Evolutionary conservation across 2,329 filamentous ascomycete species (phyloP).

Genomic region (Diaporthe velutina): DNA sequence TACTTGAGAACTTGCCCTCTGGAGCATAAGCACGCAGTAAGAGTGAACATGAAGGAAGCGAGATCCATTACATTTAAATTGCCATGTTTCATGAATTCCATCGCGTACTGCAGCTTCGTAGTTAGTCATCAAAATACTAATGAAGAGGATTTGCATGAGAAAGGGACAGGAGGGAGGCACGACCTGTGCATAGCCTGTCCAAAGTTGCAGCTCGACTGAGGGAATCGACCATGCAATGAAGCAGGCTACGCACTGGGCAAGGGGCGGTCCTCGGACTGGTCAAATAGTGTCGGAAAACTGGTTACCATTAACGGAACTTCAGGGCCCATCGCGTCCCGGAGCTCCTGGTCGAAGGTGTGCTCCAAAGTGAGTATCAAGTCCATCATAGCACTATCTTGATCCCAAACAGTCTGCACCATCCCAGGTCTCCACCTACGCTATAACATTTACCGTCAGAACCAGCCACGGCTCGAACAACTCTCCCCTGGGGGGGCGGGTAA

Average conservation of each 20-base stretch:
- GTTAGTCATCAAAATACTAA: background rate
- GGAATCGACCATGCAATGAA: background rate
- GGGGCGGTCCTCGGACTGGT: background rate
- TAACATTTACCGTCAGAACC: background rate
- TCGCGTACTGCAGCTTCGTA: background rate
- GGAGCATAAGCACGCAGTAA: background rate
- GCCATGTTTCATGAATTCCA: slow-evolving; percentile 31
- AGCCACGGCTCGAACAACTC: too few relatives aligned
- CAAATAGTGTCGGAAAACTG: background rate
- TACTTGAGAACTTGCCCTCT: background rate
- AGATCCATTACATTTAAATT: slow-evolving; percentile 14
- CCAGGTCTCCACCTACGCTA: slow-evolving; percentile 9
- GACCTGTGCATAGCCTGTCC: background rate
- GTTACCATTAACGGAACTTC: background rate
- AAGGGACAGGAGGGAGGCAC: background rate
- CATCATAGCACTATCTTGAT: background rate
- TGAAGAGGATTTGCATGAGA: background rate
- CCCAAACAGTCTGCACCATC: background rate
- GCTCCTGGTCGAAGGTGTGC: background rate
- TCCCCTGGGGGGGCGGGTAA: too few relatives aligned
- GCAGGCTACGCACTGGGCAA: background rate
- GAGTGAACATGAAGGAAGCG: background rate
- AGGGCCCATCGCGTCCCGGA: background rate
- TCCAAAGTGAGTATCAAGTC: background rate
- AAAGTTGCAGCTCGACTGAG: background rate